These are phyloP conservation scores for Nitzschia palea DNA, from an alignment of 108 stramenopile species.

Conservation along the genomic window DNA sequence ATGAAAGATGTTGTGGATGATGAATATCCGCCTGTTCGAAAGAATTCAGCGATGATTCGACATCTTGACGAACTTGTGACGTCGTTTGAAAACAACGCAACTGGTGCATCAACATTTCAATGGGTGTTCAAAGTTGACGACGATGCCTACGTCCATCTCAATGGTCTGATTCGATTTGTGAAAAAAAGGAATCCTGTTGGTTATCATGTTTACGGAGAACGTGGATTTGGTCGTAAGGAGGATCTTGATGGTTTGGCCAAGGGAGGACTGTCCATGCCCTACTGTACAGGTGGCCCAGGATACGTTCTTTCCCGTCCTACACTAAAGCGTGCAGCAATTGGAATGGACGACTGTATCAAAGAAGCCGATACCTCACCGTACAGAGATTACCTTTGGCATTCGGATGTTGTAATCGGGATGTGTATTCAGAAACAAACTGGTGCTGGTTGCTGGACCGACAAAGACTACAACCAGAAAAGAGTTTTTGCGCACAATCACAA, in stretches of 20 bases:
- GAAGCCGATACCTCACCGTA: conserved; percentile 15
- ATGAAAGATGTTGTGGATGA: conserved; percentile 28
- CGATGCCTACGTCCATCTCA: conserved; percentile 29
- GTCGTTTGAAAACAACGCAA: conserved; percentile 10
- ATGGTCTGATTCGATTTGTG: conserved; percentile 24
- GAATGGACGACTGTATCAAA: conserved; percentile 26
- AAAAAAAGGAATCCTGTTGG: conserved; percentile 7
- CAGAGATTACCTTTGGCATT: conserved; percentile 28
- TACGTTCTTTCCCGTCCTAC: conserved; percentile 24
- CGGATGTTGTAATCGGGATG: conserved; percentile 23
- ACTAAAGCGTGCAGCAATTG: conserved; percentile 5
- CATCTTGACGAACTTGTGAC: conserved; percentile 16
- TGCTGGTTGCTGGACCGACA: conserved; percentile 24
- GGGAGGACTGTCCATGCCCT: conserved; percentile 25
- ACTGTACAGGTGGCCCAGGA: conserved; percentile 31
- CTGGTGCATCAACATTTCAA: conserved; percentile 19
- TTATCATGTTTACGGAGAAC: conserved; percentile 25
- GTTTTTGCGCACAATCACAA: conserved; percentile 21
- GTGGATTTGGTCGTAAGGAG: conserved; percentile 21
- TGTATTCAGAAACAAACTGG: conserved; percentile 26
- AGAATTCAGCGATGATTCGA: conserved; percentile 29
- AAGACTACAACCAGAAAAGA: conserved; percentile 21
- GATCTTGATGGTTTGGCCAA: conserved; percentile 19
- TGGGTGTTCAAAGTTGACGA: conserved; percentile 34
- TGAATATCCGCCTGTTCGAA: conserved; percentile 35